phyloP scores from a whole-genome alignment of 345 rosid genomes.

The Firmiana major region DNA sequence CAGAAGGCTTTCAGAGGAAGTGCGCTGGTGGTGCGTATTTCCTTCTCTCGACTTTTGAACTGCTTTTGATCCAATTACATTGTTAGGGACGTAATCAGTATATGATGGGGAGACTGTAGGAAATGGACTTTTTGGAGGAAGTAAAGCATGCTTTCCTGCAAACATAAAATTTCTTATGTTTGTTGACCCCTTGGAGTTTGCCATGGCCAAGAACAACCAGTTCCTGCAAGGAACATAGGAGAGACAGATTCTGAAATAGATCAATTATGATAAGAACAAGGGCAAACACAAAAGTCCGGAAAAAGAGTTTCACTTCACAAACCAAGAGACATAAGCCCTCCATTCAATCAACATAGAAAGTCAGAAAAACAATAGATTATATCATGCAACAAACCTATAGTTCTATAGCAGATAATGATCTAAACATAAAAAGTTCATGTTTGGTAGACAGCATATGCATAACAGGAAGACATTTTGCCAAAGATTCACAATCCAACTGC shows the following conservation, averaged over 20 bases:
- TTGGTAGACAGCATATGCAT: not conserved
- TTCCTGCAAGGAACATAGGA: conserved; percentile 29
- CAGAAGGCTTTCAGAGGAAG: conserved; percentile 79
- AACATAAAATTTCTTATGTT: conserved; percentile 57
- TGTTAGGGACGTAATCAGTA: conserved; percentile 56
- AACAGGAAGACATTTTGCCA: not conserved
- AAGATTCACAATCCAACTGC: not conserved
- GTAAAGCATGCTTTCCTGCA: conserved; percentile 71
- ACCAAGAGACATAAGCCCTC: not conserved
- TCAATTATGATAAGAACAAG: not conserved
- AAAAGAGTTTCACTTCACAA: not conserved
- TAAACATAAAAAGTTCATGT: not conserved
- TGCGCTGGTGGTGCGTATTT: conserved; percentile 65
- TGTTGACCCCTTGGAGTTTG: conserved; percentile 72
- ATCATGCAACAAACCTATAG: not conserved
- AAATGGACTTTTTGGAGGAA: conserved; percentile 91
- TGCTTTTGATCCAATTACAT: conserved; percentile 56
- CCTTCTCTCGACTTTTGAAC: conserved; percentile 60
- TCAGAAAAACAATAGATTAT: not conserved
- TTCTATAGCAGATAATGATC: not conserved
- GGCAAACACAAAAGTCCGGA: not conserved
- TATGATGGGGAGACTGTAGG: conserved; percentile 62
- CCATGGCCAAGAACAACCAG: conserved; percentile 44
- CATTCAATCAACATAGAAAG: not conserved
- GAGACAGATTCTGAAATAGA: not conserved